Evolutionary conservation across 768 basidiomycete species (phyloP).

Genomic region (Amanita rimosa): DNA sequence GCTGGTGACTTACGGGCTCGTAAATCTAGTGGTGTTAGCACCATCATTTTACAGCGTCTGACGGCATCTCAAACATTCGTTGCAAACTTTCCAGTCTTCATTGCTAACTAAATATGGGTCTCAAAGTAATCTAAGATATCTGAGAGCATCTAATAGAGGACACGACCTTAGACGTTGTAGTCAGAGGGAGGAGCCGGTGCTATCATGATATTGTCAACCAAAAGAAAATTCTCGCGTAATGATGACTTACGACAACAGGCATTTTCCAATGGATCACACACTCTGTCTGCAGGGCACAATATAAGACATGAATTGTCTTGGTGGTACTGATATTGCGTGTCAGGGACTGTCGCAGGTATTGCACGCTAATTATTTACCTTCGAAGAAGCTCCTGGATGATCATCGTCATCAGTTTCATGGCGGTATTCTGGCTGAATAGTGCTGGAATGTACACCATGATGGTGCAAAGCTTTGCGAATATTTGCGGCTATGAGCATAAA

Average conservation of each 20-base stretch:
- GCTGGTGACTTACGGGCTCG: slow-evolving; percentile 47
- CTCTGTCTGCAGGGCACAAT: slow-evolving; percentile 55
- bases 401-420: slow-evolving; percentile 18
- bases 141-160: not conserved
- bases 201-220: not conserved
- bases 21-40: slow-evolving; percentile 38
- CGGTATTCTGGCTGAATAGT: slow-evolving; percentile 89
- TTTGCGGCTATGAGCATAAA: slow-evolving; percentile 86
- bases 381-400: slow-evolving; percentile 33
- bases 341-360: not conserved
- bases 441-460: slow-evolving; percentile 88
- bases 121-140: slow-evolving; percentile 8
- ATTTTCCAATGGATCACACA: slow-evolving; percentile 57
- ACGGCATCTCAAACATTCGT: slow-evolving; percentile 53
- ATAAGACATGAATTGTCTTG: slow-evolving; percentile 57
- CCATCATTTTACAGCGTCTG: slow-evolving; percentile 45
- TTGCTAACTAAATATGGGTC: slow-evolving; percentile 20
- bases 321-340: slow-evolving; percentile 25
- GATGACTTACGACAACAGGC: slow-evolving; percentile 67
- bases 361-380: slow-evolving; percentile 24
- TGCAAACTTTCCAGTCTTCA: slow-evolving; percentile 66
- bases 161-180: slow-evolving; percentile 8
- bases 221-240: not conserved
- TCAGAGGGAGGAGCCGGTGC: slow-evolving; percentile 8
- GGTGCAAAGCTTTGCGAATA: slow-evolving; percentile 77